phyloP scores from a whole-genome alignment of 2,329 filamentous ascomycete species.

The Neonectria sp. region DNA sequence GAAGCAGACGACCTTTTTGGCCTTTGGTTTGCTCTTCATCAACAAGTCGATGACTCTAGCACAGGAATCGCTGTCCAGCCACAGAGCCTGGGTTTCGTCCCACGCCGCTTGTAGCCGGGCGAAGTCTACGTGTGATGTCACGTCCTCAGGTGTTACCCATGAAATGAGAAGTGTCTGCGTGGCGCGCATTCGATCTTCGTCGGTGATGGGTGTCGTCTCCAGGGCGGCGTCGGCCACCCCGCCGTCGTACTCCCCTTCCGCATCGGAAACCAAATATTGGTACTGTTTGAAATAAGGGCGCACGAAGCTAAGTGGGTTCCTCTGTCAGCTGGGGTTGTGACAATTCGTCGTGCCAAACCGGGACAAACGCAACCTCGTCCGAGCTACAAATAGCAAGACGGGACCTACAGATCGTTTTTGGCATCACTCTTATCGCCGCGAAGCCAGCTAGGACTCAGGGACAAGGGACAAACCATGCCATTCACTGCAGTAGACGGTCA shows the following conservation, averaged over 20 bases:
- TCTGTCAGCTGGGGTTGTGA: neutral
- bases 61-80: neutral
- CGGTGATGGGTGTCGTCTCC: neutral
- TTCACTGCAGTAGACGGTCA: conserved; percentile 6
- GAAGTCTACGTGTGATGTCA: neutral
- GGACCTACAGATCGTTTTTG: neutral
- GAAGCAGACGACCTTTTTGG: conserved; percentile 17
- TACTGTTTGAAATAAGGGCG: neutral
- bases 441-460: neutral
- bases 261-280: neutral
- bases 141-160: neutral
- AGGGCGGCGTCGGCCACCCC: neutral
- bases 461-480: neutral
- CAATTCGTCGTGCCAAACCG: no score
- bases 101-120: neutral
- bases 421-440: no score
- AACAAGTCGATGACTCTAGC: neutral
- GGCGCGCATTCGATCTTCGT: neutral
- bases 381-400: neutral
- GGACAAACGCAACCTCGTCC: neutral
- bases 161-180: neutral
- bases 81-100: neutral
- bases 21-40: neutral
- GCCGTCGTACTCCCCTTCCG: neutral
- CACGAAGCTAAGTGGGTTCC: neutral